A percentile compares a stretch with the other conserved stretches of the same genome.
Conservation (phyloP, 345 rosid species). For the Trapa incisa region DNA sequence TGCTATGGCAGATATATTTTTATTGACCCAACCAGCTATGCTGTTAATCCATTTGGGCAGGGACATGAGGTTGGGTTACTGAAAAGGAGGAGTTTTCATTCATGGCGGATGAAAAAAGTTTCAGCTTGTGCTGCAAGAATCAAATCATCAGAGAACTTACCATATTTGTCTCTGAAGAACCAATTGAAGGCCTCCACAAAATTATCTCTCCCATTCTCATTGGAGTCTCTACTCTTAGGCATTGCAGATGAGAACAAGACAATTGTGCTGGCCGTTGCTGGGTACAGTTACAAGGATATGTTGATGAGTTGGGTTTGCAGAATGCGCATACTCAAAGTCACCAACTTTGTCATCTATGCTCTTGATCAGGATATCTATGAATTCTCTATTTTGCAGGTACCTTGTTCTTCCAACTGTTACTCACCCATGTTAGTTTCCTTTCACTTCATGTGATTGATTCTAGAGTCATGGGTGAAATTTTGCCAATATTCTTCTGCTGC, state of each 20-base stretch:
- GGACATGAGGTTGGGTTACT: slow-evolving; percentile 14
- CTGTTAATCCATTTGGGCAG: slow-evolving; percentile 10
- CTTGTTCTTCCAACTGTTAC: not conserved
- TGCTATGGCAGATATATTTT: slow-evolving; percentile 40
- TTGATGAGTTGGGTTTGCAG: slow-evolving; percentile 97
- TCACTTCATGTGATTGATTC: not conserved
- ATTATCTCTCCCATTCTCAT: slow-evolving; percentile 38
- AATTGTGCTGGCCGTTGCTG: slow-evolving; percentile 71
- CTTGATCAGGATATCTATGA: slow-evolving; percentile 74
- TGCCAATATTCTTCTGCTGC: not conserved
- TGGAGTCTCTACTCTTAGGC: slow-evolving; percentile 54
- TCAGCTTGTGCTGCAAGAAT: slow-evolving; percentile 31
- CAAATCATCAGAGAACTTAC: slow-evolving; percentile 19
- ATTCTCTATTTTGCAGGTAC: slow-evolving; percentile 33
- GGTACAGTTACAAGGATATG: slow-evolving; percentile 90
- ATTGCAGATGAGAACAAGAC: slow-evolving; percentile 58
- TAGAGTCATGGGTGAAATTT: not conserved
- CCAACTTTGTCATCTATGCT: slow-evolving; percentile 75
- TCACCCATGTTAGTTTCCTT: not conserved
- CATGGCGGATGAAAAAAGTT: slow-evolving; percentile 26
- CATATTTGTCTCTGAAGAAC: slow-evolving; percentile 24
- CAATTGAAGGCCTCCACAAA: slow-evolving; percentile 16
- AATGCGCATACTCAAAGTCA: slow-evolving; percentile 48
- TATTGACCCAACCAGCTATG: slow-evolving; percentile 19
- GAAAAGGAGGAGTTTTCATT: slow-evolving; percentile 23